A percentile compares a stretch with the other conserved stretches of the same genome.
Conservation (phyloP, 2,329 filamentous ascomycete species). For the Hirsutella rhossiliensis region DNA sequence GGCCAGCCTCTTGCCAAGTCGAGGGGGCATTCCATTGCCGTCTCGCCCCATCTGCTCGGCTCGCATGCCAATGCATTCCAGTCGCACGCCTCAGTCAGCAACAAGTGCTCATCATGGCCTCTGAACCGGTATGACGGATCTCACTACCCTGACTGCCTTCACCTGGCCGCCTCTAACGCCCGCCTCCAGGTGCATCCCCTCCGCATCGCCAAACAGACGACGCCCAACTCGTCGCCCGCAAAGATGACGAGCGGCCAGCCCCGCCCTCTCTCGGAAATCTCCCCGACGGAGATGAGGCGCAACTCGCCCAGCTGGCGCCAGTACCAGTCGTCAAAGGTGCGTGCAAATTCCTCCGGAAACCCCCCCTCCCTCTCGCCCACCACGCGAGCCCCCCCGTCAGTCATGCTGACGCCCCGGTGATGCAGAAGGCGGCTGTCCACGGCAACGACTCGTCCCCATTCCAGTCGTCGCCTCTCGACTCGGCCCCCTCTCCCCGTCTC, state of each 20-base stretch:
- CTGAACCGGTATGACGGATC: constrained; percentile 23
- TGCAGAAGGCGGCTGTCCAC: constrained; percentile 50
- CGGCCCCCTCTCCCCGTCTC: constrained; percentile 61
- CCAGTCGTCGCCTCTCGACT: constrained; percentile 67
- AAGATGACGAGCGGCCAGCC: constrained; percentile 51
- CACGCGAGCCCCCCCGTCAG: background rate
- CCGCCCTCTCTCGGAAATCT: constrained; percentile 80
- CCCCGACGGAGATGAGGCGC: constrained; percentile 69
- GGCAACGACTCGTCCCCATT: constrained; percentile 71
- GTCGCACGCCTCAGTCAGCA: constrained; percentile 9
- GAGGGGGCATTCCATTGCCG: constrained; percentile 17
- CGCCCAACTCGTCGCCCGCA: constrained; percentile 43
- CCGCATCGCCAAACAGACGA: constrained; percentile 60
- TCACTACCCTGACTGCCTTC: constrained; percentile 4
- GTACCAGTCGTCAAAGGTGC: constrained; percentile 26
- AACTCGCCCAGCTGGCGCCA: constrained; percentile 92
- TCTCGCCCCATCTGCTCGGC: constrained; percentile 8
- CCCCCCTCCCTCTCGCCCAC: background rate
- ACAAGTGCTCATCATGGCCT: constrained; percentile 20
- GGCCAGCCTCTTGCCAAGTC: constrained; percentile 3
- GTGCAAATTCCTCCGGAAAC: constrained; percentile 3
- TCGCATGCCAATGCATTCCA: constrained; percentile 20
- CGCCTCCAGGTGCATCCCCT: constrained; percentile 55
- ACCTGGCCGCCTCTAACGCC: constrained; percentile 2
- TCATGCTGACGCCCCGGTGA: constrained; percentile 14